Evolutionary conservation across 1,284 basidiomycete genomes (phyloP).

Genomic region (Nidula niveotomentosa): DNA sequence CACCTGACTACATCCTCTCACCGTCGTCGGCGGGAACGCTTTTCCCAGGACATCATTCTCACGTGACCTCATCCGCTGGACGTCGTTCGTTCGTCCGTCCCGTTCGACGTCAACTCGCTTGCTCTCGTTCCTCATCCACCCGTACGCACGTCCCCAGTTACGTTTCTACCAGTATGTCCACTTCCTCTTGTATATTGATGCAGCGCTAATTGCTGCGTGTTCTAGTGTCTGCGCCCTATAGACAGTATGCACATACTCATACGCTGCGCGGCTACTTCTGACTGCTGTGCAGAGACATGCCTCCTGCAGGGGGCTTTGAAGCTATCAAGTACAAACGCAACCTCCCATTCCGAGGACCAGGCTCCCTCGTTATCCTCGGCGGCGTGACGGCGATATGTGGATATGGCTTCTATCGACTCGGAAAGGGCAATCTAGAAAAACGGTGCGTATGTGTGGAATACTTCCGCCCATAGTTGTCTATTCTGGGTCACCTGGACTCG

Average conservation of each 20-base stretch:
- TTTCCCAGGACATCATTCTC: slow-evolving; percentile 1
- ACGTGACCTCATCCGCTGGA: slow-evolving; percentile 2
- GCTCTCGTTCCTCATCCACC: slow-evolving; percentile 10
- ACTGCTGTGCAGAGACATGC: slow-evolving; percentile 79
- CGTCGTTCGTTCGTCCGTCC: slow-evolving; percentile 7
- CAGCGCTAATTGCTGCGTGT: slow-evolving; percentile 8
- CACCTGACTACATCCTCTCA: too few relatives aligned
- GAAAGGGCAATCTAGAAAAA: slow-evolving; percentile 89
- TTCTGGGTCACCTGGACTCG: slow-evolving; percentile 51
- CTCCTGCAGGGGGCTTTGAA: slow-evolving; percentile 92
- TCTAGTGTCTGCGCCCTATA: slow-evolving; percentile 63
- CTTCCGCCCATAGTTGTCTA: slow-evolving; percentile 17
- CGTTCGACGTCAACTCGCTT: slow-evolving; percentile 5
- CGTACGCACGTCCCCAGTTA: not conserved
- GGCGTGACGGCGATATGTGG: slow-evolving; percentile 84
- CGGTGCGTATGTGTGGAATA: slow-evolving; percentile 57
- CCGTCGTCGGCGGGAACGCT: too few relatives aligned
- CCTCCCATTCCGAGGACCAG: slow-evolving; percentile 90
- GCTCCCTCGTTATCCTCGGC: slow-evolving; percentile 85
- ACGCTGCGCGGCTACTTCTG: slow-evolving; percentile 3
- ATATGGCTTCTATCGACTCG: slow-evolving; percentile 93
- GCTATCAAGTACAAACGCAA: slow-evolving; percentile 95
- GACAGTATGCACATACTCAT: slow-evolving; percentile 53
- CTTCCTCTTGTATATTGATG: too few relatives aligned
- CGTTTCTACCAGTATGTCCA: not conserved